Evolutionary conservation across 1,284 basidiomycete genomes (phyloP).

Genomic region (Fomitiporia mediterranea): DNA sequence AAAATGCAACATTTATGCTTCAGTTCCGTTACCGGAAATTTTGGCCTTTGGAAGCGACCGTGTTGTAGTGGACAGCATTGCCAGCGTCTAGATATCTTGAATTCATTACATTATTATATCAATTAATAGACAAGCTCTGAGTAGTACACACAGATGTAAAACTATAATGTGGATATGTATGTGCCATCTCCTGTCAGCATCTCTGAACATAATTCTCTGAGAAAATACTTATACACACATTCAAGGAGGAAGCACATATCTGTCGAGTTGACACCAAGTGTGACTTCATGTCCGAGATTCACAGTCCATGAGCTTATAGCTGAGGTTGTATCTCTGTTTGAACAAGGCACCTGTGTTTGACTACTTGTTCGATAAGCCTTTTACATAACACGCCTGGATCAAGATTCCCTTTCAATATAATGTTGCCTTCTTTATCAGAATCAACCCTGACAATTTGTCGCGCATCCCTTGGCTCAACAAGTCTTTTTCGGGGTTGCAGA

Average conservation of each 20-base stretch:
- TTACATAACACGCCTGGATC: slow-evolving; percentile 90
- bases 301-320: slow-evolving; percentile 77
- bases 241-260: slow-evolving; percentile 88
- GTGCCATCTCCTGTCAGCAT: too few species aligned
- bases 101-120: too few species aligned
- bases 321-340: slow-evolving; percentile 40
- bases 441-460: slow-evolving; percentile 40
- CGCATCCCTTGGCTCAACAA: slow-evolving; percentile 69
- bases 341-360: slow-evolving; percentile 79
- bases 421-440: neutral
- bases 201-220: too few species aligned
- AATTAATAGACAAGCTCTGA: too few species aligned
- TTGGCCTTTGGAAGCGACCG: too few species aligned
- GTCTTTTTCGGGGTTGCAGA: too few species aligned
- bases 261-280: slow-evolving; percentile 89
- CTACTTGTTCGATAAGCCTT: slow-evolving; percentile 83
- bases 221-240: slow-evolving; percentile 86
- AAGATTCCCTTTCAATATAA: slow-evolving; percentile 91
- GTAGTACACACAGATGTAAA: too few species aligned
- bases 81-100: too few species aligned
- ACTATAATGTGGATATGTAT: too few species aligned
- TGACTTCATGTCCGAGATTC: slow-evolving; percentile 97
- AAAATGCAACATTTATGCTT: too few species aligned
- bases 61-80: too few species aligned
- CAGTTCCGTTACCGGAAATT: too few species aligned